These are phyloP conservation scores for Metschnikowia lochheadii DNA, from an alignment of 805 yeast species.

Conservation along the genomic window DNA sequence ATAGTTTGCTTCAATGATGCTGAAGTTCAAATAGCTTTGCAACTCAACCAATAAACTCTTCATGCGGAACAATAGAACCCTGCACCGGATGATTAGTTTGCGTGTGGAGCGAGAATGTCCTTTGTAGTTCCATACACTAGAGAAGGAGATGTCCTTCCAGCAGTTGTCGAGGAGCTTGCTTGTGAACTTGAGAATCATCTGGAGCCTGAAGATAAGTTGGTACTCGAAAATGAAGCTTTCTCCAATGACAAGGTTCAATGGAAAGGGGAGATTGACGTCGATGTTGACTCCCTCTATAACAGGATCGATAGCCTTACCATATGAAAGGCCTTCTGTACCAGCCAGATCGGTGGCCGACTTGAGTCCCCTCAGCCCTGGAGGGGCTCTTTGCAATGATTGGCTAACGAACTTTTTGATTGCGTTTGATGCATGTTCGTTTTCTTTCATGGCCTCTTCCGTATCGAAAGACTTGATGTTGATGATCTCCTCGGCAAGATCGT, in stretches of 20 bases:
- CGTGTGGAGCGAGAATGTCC: slow-evolving; percentile 41
- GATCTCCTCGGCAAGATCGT: slow-evolving; percentile 44
- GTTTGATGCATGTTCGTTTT: slow-evolving; percentile 13
- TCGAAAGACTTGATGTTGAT: slow-evolving; percentile 52
- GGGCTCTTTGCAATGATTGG: slow-evolving; percentile 13
- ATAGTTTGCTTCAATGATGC: slow-evolving; percentile 59
- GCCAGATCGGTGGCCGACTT: slow-evolving; percentile 2
- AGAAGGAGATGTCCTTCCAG: slow-evolving; percentile 59
- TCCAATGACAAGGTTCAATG: slow-evolving; percentile 71
- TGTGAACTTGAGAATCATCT: slow-evolving; percentile 59
- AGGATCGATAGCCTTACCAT: slow-evolving; percentile 14
- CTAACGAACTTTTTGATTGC: slow-evolving; percentile 15
- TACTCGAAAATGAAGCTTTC: slow-evolving; percentile 70
- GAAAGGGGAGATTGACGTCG: slow-evolving; percentile 74
- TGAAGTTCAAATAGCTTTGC: slow-evolving; percentile 50
- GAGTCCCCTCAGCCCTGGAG: slow-evolving; percentile 1
- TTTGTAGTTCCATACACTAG: slow-evolving; percentile 61
- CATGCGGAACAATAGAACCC: slow-evolving; percentile 57
- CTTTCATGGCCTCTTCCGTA: slow-evolving; percentile 44
- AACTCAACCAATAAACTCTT: slow-evolving; percentile 53
- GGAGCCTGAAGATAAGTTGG: slow-evolving; percentile 73
- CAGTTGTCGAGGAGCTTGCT: slow-evolving; percentile 56
- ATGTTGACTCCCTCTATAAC: slow-evolving; percentile 51
- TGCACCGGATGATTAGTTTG: slow-evolving; percentile 51
- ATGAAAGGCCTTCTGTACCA: slow-evolving; percentile 5